Base-by-base conservation (phyloP, 176 grass and related monocot genomes). In the Coix lacrymajobi region DNA sequence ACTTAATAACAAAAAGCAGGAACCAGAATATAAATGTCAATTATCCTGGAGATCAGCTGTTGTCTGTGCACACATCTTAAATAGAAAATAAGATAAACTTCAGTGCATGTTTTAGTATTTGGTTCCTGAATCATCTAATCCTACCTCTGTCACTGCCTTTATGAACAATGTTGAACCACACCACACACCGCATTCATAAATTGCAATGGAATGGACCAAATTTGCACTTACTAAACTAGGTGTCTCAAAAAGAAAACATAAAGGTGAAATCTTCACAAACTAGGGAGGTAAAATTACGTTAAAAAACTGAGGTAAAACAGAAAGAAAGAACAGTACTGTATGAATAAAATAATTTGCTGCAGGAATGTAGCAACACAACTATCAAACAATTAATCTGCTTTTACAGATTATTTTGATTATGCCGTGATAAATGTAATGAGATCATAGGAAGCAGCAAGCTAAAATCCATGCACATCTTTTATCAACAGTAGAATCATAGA, bases 61-160 rank as follows among this genome's bases (percentile, higher is more conserved):
- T 60, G 17, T 75, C 62, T 85, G 19, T 49, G 38, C 19, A 77
- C 66, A 66, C 16, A 62, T 81, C 81, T 62, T 76, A 80, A 69
- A 33, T 13, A 51, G 20, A 6, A 11, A 81, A 41, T 49, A 72
- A 56, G 66, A 45, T 70, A 71, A 41, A 49, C 6, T 56, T 76
- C 13, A 57, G 56, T 60, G 10, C n/a, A 60, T 60, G 56, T 26
- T 60, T 26, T 60, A 26, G 24, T 26, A 60, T 60, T 60, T 60
- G n/a, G 56, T 60, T 26, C 56, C 3, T 5, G 56, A 26, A 60
- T 26, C 10, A 60, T 26, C n/a, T 60, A 60, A 26, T 26, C 10
- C 4, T 60, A 58, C 19, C 51, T 9, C 51, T 54, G 20, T 54
- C 51, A 56, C 52, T 60, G 9, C 56, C 56, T 28, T 76, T 41